Evolutionary conservation across 73 alveolate genomes (phyloP).

Genomic region (Uronychia setigera): DNA sequence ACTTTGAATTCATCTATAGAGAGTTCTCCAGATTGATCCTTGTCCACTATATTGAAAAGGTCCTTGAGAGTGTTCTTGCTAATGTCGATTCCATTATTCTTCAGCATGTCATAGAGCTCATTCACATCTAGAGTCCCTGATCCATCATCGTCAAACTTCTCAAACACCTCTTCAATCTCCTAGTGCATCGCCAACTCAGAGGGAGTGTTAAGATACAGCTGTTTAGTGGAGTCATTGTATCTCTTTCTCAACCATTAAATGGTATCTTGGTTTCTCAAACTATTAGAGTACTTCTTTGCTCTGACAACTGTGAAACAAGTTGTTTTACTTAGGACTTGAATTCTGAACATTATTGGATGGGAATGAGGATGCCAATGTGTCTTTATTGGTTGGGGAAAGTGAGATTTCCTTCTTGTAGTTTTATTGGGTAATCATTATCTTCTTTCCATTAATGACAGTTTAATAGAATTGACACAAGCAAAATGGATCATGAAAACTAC

Average conservation of each 20-base stretch:
- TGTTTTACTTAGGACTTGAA: too few species aligned
- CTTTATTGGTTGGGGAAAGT: too few species aligned
- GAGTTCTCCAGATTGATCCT: constrained; percentile 50
- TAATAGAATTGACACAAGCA: too few species aligned
- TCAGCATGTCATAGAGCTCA: constrained; percentile 48
- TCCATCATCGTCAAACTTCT: constrained; percentile 56
- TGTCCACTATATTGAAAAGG: constrained; percentile 46
- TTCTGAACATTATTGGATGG: too few species aligned
- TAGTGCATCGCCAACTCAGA: not conserved
- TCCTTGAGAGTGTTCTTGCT: constrained; percentile 14
- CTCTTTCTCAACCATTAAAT: constrained; percentile 18
- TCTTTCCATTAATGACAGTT: too few species aligned
- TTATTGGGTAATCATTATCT: too few species aligned
- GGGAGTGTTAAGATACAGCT: constrained; percentile 1
- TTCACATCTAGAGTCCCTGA: constrained; percentile 36
- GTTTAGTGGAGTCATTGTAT: constrained; percentile 1
- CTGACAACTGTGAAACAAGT: too few species aligned
- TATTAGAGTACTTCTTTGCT: not conserved
- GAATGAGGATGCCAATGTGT: too few species aligned
- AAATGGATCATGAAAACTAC: too few species aligned
- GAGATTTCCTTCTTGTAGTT: too few species aligned
- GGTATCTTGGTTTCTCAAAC: not conserved
- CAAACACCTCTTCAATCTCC: constrained; percentile 39
- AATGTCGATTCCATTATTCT: constrained; percentile 32
- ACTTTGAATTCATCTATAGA: constrained; percentile 45